Percentiles rank a stretch among this genome's conserved stretches.
Evolutionary conservation across 192 early-diverging fungal genomes (phyloP).

Genomic region (Entomortierella lignicola): DNA sequence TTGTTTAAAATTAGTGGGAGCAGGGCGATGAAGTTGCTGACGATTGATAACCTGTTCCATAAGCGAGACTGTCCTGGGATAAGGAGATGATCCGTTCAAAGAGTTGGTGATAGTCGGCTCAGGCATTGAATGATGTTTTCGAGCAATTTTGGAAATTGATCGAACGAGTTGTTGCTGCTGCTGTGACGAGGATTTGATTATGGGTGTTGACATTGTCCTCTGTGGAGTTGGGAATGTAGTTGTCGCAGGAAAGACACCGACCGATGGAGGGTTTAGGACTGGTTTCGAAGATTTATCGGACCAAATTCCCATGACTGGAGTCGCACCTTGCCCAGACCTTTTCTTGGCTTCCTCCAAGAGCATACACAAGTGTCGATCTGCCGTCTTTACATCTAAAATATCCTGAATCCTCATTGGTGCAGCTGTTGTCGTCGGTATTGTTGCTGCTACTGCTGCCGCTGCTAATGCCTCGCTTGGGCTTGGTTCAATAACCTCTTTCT

Average conservation of each 20-base stretch:
- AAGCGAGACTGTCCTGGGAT: slow-evolving; percentile 27
- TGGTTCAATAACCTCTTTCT: slow-evolving; percentile 4
- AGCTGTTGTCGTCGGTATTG: neutral
- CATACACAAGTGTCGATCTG: slow-evolving; percentile 39
- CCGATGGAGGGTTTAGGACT: slow-evolving; percentile 21
- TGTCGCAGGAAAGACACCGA: slow-evolving; percentile 14
- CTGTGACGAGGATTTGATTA: slow-evolving; percentile 4
- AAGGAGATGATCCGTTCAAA: slow-evolving; percentile 1
- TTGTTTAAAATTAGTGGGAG: slow-evolving; percentile 41
- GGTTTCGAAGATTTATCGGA: slow-evolving; percentile 18
- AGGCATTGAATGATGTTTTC: slow-evolving; percentile 26
- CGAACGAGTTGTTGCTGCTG: slow-evolving; percentile 5
- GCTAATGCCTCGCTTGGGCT: neutral
- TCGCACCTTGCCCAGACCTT: slow-evolving; percentile 11
- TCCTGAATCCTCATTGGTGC: neutral
- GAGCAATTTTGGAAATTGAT: slow-evolving; percentile 1
- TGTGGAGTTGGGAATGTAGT: slow-evolving; percentile 20
- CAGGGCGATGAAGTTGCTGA: slow-evolving; percentile 21
- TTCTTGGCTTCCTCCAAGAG: slow-evolving; percentile 37
- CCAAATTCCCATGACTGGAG: slow-evolving; percentile 38
- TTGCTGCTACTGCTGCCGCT: neutral
- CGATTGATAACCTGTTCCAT: slow-evolving; percentile 53
- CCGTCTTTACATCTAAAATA: slow-evolving; percentile 18
- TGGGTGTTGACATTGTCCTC: slow-evolving; percentile 27
- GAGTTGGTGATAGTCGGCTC: neutral